Evolutionary conservation across 2,329 filamentous ascomycete genomes (phyloP), one percentile per base, ranked within the genome.

Genomic region (Epichloe elymi): DNA sequence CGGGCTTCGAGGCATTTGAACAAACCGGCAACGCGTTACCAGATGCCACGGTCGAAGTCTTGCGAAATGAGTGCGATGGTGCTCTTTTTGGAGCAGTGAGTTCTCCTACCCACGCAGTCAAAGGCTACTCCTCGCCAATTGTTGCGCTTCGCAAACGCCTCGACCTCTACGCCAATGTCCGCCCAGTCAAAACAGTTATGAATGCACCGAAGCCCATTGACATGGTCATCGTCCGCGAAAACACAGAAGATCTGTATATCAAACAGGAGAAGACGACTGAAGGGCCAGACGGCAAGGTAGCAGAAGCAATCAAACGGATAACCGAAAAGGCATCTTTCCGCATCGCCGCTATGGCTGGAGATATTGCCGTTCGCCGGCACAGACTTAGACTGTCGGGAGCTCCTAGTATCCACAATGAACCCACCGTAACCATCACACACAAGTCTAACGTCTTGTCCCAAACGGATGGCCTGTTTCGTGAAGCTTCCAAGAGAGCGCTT

Each of bases 221-320:
- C 72, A 85, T 98, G 68, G 93, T 98, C 63, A 98, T 97, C 62
- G 93, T 97, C 51, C 87, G 93, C 58, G 93, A 98, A 72, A 98
- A 98, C 75, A 98, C 93, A 35, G 93, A 98, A 74, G 93, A 98
- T 67, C 79, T 98, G 40, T 95, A 95, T 70, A 91, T 98, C 61
- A 97, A 97, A 74, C 86, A 97, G 68, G 93, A 98, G 74, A 84
- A 76, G 67, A 96, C 89, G 20, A 84, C 80, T 65, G 80, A 87
- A 50, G 81, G 79, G 35, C 74, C 83, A 37, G 79, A 87, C 54
- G 83, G 85, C 68, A 90, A 88, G 73, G 86, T 97, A 52, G 91
- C 93, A 57, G 91, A 97, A 74, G 93, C 93, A 45, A 91, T 97
- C 73, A 98, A 98, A 79, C 86, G 91, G 63, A 98, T 98, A 64